Conservation (phyloP, 1,284 basidiomycete genomes). For the Ustilago tritici region DNA sequence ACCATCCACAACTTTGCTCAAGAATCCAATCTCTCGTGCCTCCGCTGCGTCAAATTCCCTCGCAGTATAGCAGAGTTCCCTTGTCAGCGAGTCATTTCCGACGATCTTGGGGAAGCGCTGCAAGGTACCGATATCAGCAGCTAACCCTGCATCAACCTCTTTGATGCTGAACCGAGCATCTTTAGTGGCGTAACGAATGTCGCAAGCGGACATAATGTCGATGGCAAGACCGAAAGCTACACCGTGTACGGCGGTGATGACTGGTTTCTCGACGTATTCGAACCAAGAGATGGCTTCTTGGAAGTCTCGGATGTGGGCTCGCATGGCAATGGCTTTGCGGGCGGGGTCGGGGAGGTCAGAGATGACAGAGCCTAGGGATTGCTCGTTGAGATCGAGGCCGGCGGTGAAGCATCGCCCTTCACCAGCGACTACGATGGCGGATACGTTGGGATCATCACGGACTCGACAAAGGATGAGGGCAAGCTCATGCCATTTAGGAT, state of each 20-base stretch:
- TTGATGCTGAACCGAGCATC: constrained; percentile 81
- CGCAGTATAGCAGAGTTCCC: constrained; percentile 84
- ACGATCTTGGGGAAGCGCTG: constrained; percentile 85
- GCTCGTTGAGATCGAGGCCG: constrained; percentile 63
- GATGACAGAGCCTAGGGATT: constrained; percentile 27
- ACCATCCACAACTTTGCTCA: constrained; percentile 81
- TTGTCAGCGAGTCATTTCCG: constrained; percentile 81
- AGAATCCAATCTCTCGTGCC: constrained; percentile 80
- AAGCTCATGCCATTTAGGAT: constrained; percentile 65
- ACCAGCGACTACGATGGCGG: constrained; percentile 64
- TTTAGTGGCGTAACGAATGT: constrained; percentile 81
- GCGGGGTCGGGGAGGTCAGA: constrained; percentile 58
- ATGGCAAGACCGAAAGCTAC: constrained; percentile 79
- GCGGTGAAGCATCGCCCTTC: constrained; percentile 68
- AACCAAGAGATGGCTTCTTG: constrained; percentile 65
- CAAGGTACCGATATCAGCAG: constrained; percentile 89
- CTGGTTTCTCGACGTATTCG: constrained; percentile 81
- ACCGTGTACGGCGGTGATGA: constrained; percentile 86
- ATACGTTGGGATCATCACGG: constrained; percentile 59
- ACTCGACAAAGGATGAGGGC: constrained; percentile 56
- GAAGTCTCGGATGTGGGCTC: constrained; percentile 64
- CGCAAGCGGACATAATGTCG: constrained; percentile 83
- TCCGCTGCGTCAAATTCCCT: constrained; percentile 79
- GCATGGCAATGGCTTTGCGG: constrained; percentile 58
- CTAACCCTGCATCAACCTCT: constrained; percentile 89